phyloP scores from a whole-genome alignment of 768 basidiomycete species.

The Russula earlei region DNA sequence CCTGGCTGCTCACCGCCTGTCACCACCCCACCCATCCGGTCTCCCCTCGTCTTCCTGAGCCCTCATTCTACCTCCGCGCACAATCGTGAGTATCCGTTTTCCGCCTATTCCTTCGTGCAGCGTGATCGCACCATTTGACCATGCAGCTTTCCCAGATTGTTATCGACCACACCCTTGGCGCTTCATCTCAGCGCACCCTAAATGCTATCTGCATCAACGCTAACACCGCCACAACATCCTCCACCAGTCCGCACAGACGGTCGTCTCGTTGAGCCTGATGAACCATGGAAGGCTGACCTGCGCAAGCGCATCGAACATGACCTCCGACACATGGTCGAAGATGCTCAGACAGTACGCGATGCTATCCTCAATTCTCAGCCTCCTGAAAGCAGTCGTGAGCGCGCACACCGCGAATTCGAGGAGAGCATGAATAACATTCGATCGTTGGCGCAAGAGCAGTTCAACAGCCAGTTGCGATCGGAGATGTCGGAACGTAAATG shows the following conservation, averaged over 20 bases:
- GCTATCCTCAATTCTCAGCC: not conserved
- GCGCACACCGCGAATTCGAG: constrained; percentile 4
- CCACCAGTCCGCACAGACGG: constrained; percentile 2
- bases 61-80: not conserved
- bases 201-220: constrained; percentile 3
- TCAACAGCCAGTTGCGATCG: not conserved
- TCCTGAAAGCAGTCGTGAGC: not conserved
- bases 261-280: constrained; percentile 12
- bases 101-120: not conserved
- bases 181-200: constrained; percentile 7
- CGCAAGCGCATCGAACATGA: constrained; percentile 6
- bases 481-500: constrained; percentile 14
- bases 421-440: constrained; percentile 9
- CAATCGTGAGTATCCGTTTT: not conserved
- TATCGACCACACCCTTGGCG: constrained; percentile 6
- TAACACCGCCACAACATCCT: constrained; percentile 1
- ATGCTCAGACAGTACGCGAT: constrained; percentile 7
- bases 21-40: not conserved
- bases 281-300: constrained; percentile 13
- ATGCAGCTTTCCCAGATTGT: not conserved
- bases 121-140: not conserved
- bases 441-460: constrained; percentile 10
- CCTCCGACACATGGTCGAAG: constrained; percentile 7
- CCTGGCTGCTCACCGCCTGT: not conserved
- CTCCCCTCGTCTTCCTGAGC: constrained; percentile 2